phyloP scores from a whole-genome alignment of 345 rosid genomes.

The Acer saccharum region DNA sequence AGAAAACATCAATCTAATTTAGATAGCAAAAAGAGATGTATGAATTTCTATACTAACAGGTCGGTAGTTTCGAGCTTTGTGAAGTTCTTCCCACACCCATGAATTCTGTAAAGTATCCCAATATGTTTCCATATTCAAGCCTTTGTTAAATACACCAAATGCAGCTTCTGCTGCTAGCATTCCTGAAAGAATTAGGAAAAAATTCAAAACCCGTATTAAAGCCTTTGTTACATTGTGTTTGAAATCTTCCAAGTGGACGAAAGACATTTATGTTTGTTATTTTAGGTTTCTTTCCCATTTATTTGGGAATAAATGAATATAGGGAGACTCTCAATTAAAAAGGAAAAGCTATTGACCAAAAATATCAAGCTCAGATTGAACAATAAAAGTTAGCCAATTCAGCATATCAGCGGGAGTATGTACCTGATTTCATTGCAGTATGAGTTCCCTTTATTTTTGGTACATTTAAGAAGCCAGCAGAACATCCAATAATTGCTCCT shows the following conservation, averaged over 20 bases:
- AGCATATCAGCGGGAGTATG: neutral
- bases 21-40: neutral
- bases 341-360: neutral
- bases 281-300: neutral
- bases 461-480: conserved; percentile 95
- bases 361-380: neutral
- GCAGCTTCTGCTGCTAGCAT: conserved; percentile 97
- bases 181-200: conserved; percentile 48
- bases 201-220: neutral
- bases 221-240: neutral
- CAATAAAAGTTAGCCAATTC: neutral
- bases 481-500: conserved; percentile 94
- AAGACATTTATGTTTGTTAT: neutral
- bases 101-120: conserved; percentile 73
- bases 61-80: conserved; percentile 74
- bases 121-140: conserved; percentile 60
- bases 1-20: conserved; percentile 1
- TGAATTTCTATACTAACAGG: conserved; percentile 60
- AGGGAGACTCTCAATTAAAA: neutral
- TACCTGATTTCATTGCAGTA: conserved; percentile 99
- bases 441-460: conserved; percentile 99
- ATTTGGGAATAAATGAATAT: neutral
- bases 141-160: conserved; percentile 63
- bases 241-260: neutral
- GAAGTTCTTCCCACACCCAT: conserved; percentile 95